phyloP scores from a whole-genome alignment of 345 rosid genomes.

The Microcos paniculata region DNA sequence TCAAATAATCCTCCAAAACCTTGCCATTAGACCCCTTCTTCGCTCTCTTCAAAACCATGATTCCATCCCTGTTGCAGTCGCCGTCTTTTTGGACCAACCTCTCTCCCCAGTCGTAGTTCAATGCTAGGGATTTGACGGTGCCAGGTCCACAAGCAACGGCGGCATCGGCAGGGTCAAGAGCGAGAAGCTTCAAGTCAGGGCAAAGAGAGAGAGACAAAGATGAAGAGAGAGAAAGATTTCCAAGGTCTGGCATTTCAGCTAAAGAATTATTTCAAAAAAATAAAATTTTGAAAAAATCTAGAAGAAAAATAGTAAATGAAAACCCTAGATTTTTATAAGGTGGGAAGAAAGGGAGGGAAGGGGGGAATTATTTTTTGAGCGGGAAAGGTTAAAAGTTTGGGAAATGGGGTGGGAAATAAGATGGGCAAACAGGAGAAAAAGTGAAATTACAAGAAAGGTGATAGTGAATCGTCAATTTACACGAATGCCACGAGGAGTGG shows the following conservation, averaged over 20 bases:
- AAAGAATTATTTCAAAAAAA: conserved; percentile 12
- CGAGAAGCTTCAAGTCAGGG: conserved; percentile 29
- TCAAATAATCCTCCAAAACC: conserved; percentile 41
- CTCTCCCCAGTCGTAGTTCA: conserved; percentile 24
- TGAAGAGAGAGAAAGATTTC: conserved; percentile 37
- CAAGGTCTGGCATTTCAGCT: conserved; percentile 59
- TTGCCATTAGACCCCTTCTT: conserved; percentile 31
- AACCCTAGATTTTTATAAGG: conserved; percentile 16
- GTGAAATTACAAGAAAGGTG: not conserved
- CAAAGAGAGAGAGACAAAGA: conserved; percentile 43
- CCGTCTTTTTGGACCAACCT: conserved; percentile 5
- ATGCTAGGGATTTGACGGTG: conserved; percentile 29
- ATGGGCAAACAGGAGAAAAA: not conserved
- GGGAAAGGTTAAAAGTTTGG: conserved; percentile 30
- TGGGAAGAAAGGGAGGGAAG: conserved; percentile 13
- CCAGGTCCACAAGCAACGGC: conserved; percentile 4
- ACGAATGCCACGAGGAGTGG: not conserved
- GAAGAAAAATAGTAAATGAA: conserved; percentile 5
- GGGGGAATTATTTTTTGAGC: conserved; percentile 10
- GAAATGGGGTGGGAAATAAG: not conserved
- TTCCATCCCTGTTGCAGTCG: conserved; percentile 8
- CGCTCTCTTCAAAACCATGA: conserved; percentile 24
- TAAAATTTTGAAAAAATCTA: not conserved
- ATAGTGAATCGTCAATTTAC: not conserved
- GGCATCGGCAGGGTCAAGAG: conserved; percentile 27